Conservation (phyloP, 495 filamentous ascomycete species). For the Penicillium parvum region DNA sequence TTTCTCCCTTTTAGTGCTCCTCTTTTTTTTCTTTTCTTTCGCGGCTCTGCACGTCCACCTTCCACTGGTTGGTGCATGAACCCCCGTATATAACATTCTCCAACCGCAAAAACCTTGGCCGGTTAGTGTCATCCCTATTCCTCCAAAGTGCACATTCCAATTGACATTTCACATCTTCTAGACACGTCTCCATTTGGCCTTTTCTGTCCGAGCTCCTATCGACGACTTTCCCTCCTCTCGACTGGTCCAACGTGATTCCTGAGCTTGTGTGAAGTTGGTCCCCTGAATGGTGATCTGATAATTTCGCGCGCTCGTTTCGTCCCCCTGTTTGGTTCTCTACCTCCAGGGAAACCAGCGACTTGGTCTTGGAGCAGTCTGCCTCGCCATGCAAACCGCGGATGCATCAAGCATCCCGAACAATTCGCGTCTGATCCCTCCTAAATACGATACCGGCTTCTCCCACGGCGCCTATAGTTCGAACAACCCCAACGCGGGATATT, state of each 20-base stretch:
- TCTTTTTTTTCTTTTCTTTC: constrained; percentile 16
- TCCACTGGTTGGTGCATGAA: constrained; percentile 15
- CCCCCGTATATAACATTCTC: constrained; percentile 17
- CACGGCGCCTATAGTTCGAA: constrained; percentile 86
- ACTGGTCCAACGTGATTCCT: too few species aligned
- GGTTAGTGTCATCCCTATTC: constrained; percentile 26
- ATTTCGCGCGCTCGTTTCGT: constrained; percentile 38
- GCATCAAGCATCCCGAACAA: constrained; percentile 52
- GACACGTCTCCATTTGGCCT: constrained; percentile 24
- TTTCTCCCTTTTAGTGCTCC: constrained; percentile 15
- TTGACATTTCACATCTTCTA: constrained; percentile 24
- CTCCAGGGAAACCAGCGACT: constrained; percentile 1
- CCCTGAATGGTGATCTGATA: constrained; percentile 19
- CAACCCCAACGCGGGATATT: constrained; percentile 63
- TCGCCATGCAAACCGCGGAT: constrained; percentile 85
- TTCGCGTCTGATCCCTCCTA: constrained; percentile 47
- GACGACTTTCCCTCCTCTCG: constrained; percentile 6
- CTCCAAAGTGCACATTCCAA: constrained; percentile 33
- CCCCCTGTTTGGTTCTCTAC: constrained; percentile 17
- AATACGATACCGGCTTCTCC: constrained; percentile 77
- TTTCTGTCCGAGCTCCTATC: constrained; percentile 10
- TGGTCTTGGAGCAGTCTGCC: constrained; percentile 11
- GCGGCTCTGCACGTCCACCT: constrained; percentile 17
- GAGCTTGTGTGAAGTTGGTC: neutral
- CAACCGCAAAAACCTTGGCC: constrained; percentile 17